Evolutionary conservation across 495 filamentous ascomycete genomes (phyloP), one percentile per base, ranked within the genome.

Genomic region (Tuber melanosporum): DNA sequence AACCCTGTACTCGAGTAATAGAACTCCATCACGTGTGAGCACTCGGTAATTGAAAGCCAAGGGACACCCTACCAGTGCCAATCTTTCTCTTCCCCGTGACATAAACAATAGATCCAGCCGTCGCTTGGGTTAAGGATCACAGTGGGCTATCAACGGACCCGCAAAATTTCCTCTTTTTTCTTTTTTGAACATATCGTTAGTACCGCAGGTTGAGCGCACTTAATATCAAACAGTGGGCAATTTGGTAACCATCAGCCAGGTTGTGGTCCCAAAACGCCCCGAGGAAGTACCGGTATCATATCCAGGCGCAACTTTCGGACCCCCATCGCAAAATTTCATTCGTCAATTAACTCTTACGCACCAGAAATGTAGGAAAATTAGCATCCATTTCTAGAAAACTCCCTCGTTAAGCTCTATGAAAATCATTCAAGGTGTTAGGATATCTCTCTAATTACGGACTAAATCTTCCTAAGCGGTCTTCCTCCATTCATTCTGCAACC

Each of bases 401-500:
- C 70, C 22, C 17, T 46, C 5, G 12, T 5, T 32, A 46, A 72
- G 43, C 17, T 46, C 36, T 20, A 43, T 15, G 26, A 22, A n/a
- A 72, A 42, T 8, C 36, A 12, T 12, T n/a, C 71, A 3, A 14
- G 39, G 12, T n/a, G 2, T 26, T 15, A n/a, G 41, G 44, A 10
- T 46, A 72, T 72, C 71, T 5, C 44, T 26, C 71, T 22, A 52
- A 72, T 44, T 43, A 71, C 66, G 45, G 12, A 42, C 15, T 41
- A 43, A n/a, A 71, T 14, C 17, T 74, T 32, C 71, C 69, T 71
- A 75, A 45, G 82, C 85, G 43, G 85, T 85, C 75, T 84, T 81
- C 79, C 82, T 88, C 91, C 91, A 93, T 78, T 88, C 81, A 79
- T 91, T 90, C 77, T 89, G 84, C 77, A 97, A 88, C 83, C 91